phyloP scores from a whole-genome alignment of 2,329 filamentous ascomycete genomes.

The Teratosphaeria epicoccoides region DNA sequence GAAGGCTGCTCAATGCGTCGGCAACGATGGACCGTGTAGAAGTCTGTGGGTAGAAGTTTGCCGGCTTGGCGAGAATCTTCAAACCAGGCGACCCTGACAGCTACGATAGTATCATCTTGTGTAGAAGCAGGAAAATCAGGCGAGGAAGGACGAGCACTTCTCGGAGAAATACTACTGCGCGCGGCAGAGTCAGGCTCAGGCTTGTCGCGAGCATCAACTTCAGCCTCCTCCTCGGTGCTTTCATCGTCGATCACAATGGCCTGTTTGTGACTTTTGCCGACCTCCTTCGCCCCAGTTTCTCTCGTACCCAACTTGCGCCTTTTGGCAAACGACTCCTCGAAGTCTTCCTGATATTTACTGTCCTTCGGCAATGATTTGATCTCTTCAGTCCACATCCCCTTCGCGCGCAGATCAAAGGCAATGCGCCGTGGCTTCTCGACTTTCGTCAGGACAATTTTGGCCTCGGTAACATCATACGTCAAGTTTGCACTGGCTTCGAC shows the following conservation, averaged over 20 bases:
- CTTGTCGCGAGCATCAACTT: slow-evolving; percentile 6
- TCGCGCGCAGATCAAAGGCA: slow-evolving; percentile 62
- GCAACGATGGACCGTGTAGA: slow-evolving; percentile 44
- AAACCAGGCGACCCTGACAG: slow-evolving; percentile 47
- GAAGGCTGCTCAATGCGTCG: slow-evolving; percentile 27
- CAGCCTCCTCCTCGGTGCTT: slow-evolving; percentile 27
- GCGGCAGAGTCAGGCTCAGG: background rate
- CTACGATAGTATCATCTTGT: slow-evolving; percentile 31
- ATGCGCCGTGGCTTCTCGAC: slow-evolving; percentile 60
- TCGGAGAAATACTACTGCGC: background rate
- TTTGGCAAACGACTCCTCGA: background rate
- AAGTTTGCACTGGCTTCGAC: slow-evolving; percentile 44
- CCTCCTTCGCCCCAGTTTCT: background rate
- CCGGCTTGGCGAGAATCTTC: slow-evolving; percentile 36
- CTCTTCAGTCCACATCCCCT: slow-evolving; percentile 51
- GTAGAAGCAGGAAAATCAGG: background rate
- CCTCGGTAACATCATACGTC: slow-evolving; percentile 62
- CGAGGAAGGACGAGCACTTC: background rate
- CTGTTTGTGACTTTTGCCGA: background rate
- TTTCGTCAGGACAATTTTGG: slow-evolving; percentile 63
- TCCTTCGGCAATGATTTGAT: slow-evolving; percentile 11
- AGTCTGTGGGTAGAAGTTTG: slow-evolving; percentile 34
- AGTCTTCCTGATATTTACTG: background rate
- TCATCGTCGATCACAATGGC: slow-evolving; percentile 9
- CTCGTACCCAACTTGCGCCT: background rate